These are phyloP conservation scores for Dysphania ambrosioides DNA, from an alignment of 148 eudicot genomes.

Conservation along the genomic window DNA sequence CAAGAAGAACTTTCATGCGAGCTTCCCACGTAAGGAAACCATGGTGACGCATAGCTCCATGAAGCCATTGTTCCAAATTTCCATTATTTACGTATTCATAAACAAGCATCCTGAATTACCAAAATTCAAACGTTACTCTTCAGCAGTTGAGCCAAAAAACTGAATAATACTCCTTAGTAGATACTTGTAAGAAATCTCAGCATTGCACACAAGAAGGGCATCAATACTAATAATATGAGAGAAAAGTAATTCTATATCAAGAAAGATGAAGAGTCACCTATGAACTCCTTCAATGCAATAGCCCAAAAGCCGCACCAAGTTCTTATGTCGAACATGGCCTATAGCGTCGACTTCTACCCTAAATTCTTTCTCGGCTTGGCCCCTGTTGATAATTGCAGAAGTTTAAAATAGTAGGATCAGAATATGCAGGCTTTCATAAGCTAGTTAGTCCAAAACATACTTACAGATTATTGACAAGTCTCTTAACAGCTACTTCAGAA, in stretches of 20 bases:
- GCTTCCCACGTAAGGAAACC: conserved; percentile 85
- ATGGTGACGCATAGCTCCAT: conserved; percentile 77
- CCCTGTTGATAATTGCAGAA: conserved; percentile 40
- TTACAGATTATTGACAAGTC: conserved; percentile 85
- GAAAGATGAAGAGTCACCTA: conserved; percentile 42
- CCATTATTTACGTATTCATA: conserved; percentile 88
- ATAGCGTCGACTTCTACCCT: conserved; percentile 92
- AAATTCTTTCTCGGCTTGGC: conserved; percentile 91
- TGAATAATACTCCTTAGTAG: background rate
- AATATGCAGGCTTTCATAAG: conserved; percentile 1
- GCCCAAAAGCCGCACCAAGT: conserved; percentile 84
- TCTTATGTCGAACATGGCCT: conserved; percentile 90
- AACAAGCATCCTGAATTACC: conserved; percentile 59
- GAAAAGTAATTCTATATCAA: background rate
- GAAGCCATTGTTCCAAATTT: conserved; percentile 95
- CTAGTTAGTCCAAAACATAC: conserved; percentile 21
- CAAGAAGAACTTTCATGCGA: conserved; percentile 81
- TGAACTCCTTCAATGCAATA: conserved; percentile 91
- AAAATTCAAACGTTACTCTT: background rate
- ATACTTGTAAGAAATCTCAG: background rate
- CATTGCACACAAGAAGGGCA: background rate
- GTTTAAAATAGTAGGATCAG: conserved; percentile 6
- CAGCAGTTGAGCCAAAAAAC: background rate
- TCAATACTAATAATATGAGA: background rate
- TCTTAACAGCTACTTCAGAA: conserved; percentile 82